Evolutionary conservation across 2,329 filamentous ascomycete genomes (phyloP), one percentile per base, ranked within the genome.

Genomic region (Cordyceps pruinosa): DNA sequence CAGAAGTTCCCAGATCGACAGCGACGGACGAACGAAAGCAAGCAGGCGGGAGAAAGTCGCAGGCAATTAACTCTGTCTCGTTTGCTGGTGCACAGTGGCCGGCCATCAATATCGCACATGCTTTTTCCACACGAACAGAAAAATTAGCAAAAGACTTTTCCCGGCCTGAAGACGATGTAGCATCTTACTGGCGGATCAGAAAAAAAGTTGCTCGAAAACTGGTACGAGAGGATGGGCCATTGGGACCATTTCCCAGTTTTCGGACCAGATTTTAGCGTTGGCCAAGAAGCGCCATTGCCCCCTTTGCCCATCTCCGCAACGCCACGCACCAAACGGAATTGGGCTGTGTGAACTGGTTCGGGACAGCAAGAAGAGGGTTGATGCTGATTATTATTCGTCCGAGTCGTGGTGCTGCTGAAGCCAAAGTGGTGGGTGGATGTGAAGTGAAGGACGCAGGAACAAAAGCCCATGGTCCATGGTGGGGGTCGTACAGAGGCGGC

Each of bases 241-340:
- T n/a, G n/a, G n/a, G n/a, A n/a, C 12, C 47, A 37, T 34, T 52
- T 52, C 49, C 49, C 34, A 42, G 49, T 52, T 52, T 50, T 44
- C 4, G 39, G 49, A 52, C 12, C 26, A 44, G 35, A 34, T 42
- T 47, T 54, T 55, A 47, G 51, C 32, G 37, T 48, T 17, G 17
- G n/a, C 28, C 21, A 17, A 28, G 9, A n/a, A 26, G 23, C n/a
- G 32, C 32, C 3, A 25, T 42, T 21, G 15, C 30, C 51, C 39
- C 35, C 28, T 9, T 52, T 32, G 7, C 17, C 35, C 41, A 15
- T 35, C 51, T 54, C 51, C 51, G 51, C 51, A 54, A 54, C 51
- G 51, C 51, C 51, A 54, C 51, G n/a, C 37, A 35, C 50, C 26
- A 44, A 26, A 26, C n/a, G 37, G 39, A 19, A 30, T 44, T 35